phyloP scores from a whole-genome alignment of 228 moss, liverwort and hornwort genomes.

The Sphagnum magellanicum region DNA sequence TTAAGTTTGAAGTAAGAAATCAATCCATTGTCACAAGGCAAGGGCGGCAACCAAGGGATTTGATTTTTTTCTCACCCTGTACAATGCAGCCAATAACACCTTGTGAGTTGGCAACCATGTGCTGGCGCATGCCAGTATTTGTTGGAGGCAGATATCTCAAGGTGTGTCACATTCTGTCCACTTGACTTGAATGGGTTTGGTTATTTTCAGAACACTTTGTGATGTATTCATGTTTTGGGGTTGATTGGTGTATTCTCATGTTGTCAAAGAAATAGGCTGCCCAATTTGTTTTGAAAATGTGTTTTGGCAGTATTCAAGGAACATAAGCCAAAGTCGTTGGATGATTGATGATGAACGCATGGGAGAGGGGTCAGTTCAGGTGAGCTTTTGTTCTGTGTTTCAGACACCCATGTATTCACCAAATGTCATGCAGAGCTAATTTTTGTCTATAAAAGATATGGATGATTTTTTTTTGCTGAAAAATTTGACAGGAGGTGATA shows the following conservation, averaged over 20 bases:
- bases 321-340: constrained; percentile 99
- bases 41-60: too few relatives aligned
- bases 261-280: background rate
- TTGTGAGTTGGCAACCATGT: constrained; percentile 67
- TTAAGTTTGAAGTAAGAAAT: too few relatives aligned
- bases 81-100: constrained; percentile 45
- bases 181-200: background rate
- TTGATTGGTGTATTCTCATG: background rate
- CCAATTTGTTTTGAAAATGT: background rate
- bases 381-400: constrained; percentile 7
- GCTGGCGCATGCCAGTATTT: constrained; percentile 87
- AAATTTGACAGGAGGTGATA: constrained; percentile 70
- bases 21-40: too few relatives aligned
- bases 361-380: constrained; percentile 98
- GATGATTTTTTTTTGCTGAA: background rate
- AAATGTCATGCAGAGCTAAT: too few relatives aligned
- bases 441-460: background rate
- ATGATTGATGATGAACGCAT: constrained; percentile 96
- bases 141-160: constrained; percentile 96
- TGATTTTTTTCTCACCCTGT: too few relatives aligned
- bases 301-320: constrained; percentile 70
- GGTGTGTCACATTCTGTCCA: constrained; percentile 18
- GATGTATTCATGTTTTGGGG: background rate
- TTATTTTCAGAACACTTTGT: background rate
- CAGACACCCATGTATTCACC: too few relatives aligned